Evolutionary conservation across 306 rosid genomes (phyloP).

Genomic region (Gillenia trifoliata): DNA sequence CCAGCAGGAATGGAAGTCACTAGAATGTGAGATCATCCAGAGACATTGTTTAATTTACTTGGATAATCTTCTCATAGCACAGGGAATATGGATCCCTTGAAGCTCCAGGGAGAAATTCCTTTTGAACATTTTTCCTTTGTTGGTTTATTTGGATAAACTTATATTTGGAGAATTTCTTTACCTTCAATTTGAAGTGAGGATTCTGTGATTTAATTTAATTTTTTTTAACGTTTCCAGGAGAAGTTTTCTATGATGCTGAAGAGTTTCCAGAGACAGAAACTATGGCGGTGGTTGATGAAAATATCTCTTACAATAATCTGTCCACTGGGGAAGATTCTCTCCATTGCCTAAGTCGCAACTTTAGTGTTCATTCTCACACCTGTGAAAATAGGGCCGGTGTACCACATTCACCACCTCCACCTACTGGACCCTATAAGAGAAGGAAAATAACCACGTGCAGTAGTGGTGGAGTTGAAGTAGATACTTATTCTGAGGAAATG

Average conservation of each 20-base stretch:
- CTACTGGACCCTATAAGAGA: constrained; percentile 75
- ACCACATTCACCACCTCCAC: constrained; percentile 65
- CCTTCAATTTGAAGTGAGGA: constrained; percentile 14
- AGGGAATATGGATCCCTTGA: background rate
- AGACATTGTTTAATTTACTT: background rate
- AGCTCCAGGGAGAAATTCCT: background rate
- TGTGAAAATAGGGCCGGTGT: constrained; percentile 20
- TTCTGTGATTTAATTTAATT: constrained; percentile 19
- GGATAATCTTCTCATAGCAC: background rate
- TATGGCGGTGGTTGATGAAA: constrained; percentile 34
- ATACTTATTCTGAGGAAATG: constrained; percentile 29
- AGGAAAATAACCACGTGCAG: constrained; percentile 48
- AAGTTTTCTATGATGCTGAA: constrained; percentile 68
- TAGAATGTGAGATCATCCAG: background rate
- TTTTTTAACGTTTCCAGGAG: constrained; percentile 51
- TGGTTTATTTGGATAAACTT: background rate
- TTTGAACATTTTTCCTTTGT: background rate
- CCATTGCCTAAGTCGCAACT: constrained; percentile 22
- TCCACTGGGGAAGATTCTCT: constrained; percentile 32
- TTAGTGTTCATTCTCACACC: constrained; percentile 27
- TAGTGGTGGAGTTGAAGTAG: constrained; percentile 34
- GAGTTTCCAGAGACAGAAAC: constrained; percentile 34
- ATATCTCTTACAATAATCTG: constrained; percentile 19
- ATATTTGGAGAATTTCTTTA: background rate
- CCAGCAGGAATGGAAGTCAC: background rate